Evolutionary conservation across 768 basidiomycete species (phyloP).

Genomic region (Termitomyces sp.): DNA sequence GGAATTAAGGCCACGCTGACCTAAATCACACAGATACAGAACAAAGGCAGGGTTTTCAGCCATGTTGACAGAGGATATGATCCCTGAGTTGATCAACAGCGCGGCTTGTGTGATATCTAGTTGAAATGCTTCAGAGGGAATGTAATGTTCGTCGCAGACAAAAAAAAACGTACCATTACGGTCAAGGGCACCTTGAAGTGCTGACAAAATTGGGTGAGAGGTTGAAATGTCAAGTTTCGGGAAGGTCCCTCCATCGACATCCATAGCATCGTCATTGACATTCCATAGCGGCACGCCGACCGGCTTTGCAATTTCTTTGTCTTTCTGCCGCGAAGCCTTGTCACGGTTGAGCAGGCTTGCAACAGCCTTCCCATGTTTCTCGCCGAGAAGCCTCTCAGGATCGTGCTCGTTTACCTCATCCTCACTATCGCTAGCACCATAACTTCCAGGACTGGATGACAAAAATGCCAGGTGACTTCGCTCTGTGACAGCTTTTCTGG

Average conservation of each 20-base stretch:
- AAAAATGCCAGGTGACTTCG: constrained; percentile 11
- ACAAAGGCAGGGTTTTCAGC: constrained; percentile 24
- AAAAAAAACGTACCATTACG: constrained; percentile 25
- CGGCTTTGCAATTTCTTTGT: constrained; percentile 17
- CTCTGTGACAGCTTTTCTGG: constrained; percentile 29
- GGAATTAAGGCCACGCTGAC: constrained; percentile 19
- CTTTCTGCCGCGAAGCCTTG: constrained; percentile 21
- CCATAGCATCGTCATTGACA: constrained; percentile 9
- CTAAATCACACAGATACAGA: constrained; percentile 35
- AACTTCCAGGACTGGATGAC: constrained; percentile 15
- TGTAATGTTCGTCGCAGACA: background rate
- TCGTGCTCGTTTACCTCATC: constrained; percentile 27
- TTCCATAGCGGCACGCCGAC: constrained; percentile 27
- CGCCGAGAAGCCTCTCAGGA: constrained; percentile 31
- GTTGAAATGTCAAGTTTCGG: constrained; percentile 13
- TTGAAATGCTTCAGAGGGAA: constrained; percentile 1
- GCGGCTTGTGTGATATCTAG: constrained; percentile 35
- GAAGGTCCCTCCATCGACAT: constrained; percentile 4
- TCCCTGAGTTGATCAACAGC: constrained; percentile 36
- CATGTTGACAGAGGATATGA: constrained; percentile 27
- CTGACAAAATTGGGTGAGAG: constrained; percentile 15
- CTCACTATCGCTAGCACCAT: constrained; percentile 12
- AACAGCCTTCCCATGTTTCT: constrained; percentile 36
- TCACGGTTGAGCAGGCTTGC: constrained; percentile 38
- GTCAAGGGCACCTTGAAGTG: constrained; percentile 25